Conservation (phyloP, 306 rosid species). For the Abrus pulchellus region DNA sequence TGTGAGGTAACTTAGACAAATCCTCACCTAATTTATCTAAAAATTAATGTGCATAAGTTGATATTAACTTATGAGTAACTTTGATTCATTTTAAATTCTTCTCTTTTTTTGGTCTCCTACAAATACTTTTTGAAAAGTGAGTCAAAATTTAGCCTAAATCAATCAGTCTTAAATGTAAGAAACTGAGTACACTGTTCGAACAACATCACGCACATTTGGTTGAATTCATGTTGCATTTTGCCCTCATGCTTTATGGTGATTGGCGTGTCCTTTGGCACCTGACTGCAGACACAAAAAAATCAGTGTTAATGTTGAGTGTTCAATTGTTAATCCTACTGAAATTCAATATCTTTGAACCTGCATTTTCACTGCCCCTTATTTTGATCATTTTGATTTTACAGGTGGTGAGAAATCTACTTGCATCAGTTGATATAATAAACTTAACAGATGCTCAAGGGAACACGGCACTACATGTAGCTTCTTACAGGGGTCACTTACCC, state of each 20-base stretch:
- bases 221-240: conserved; percentile 4
- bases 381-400: conserved; percentile 49
- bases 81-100: too few relatives aligned
- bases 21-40: too few relatives aligned
- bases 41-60: too few relatives aligned
- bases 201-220: neutral
- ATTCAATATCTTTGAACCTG: conserved; percentile 32
- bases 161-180: conserved; percentile 4
- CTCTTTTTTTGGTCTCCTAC: too few relatives aligned
- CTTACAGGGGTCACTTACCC: conserved; percentile 73
- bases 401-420: conserved; percentile 80
- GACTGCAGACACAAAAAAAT: neutral
- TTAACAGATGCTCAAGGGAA: conserved; percentile 78
- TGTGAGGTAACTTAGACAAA: too few relatives aligned
- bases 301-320: neutral
- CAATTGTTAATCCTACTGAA: conserved; percentile 9
- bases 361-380: conserved; percentile 18
- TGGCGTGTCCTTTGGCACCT: conserved; percentile 8
- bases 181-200: neutral
- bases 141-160: too few relatives aligned
- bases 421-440: conserved; percentile 66
- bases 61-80: too few relatives aligned
- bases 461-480: conserved; percentile 82
- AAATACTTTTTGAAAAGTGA: too few relatives aligned
- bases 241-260: conserved; percentile 12